A percentile compares a stretch with the other conserved stretches of the same genome.
phyloP scores from a whole-genome alignment of 805 yeast species.

The Wickerhamomyces alni region DNA sequence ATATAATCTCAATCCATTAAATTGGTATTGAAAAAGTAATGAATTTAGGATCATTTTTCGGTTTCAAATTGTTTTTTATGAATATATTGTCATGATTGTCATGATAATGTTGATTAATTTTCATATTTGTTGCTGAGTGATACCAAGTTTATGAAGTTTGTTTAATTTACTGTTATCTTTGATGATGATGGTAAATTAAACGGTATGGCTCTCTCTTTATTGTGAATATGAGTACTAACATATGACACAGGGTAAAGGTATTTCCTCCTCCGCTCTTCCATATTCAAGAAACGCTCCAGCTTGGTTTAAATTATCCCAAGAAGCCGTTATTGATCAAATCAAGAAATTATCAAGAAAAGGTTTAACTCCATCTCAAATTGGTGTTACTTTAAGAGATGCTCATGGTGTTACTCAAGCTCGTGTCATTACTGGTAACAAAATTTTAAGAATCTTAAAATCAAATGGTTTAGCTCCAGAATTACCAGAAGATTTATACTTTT shows the following conservation, averaged over 20 bases:
- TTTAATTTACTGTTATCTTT: conserved; percentile 3
- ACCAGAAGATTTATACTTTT: conserved; percentile 99
- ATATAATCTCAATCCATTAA: not conserved
- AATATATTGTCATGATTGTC: too few species aligned
- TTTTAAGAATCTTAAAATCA: conserved; percentile 97
- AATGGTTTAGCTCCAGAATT: conserved; percentile 99
- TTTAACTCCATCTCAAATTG: conserved; percentile 98
- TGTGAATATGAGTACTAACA: conserved; percentile 33
- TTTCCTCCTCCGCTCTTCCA: conserved; percentile 97
- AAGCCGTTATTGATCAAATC: conserved; percentile 95
- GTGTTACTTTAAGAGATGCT: conserved; percentile 99
- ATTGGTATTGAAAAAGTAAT: conserved; percentile 14
- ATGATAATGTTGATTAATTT: too few species aligned
- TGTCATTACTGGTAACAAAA: conserved; percentile 98
- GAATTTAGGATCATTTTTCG: conserved; percentile 22
- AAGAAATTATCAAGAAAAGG: conserved; percentile 99
- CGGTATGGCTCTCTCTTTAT: too few species aligned
- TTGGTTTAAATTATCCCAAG: conserved; percentile 98
- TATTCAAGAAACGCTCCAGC: conserved; percentile 98
- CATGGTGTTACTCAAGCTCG: conserved; percentile 99
- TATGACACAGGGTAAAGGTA: conserved; percentile 87
- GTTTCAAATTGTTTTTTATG: conserved; percentile 12
- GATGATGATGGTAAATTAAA: too few species aligned
- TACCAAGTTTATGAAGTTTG: conserved; percentile 38
- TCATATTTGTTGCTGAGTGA: conserved; percentile 34